Base-by-base conservation (phyloP, 2,329 filamentous ascomycete genomes). In the Phyllosticta citriasiana region DNA sequence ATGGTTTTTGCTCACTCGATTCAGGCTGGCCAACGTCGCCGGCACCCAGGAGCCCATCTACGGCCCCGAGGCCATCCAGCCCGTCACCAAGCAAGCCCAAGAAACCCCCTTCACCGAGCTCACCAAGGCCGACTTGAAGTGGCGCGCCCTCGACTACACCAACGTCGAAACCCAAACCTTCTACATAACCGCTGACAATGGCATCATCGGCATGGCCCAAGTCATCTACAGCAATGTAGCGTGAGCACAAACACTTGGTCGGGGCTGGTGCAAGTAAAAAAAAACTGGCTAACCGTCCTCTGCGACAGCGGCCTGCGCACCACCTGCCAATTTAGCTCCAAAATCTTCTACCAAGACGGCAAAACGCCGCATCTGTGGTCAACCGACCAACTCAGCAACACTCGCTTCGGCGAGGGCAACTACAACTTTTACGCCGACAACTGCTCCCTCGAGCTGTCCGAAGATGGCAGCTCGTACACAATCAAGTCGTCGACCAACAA, bases 1-100 rank as follows among this genome's bases (percentile, higher is more conserved):
- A 6, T 47, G 14, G 19, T n/a, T 22, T n/a, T 64, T 63, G 57
- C 65, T 57, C 61, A 59, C 63, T 26, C 40, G 16, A 25, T 59
- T 58, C 65, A 84, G 82, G 68, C 76, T 85, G 71, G 81, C 82
- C 72, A 83, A 92, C 76, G 91, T 96, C 73, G 91, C 92, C 72
- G 92, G 95, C 77, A 97, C 93, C 60, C 89, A 96, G 76, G 92
- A 97, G 82, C 93, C 93, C 72, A 89, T 95, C 77, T 97, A 99
- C 75, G 94, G 94, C 66, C 87, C 93, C 57, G 83, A 86, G 7
- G 93, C 92, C 69, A 90, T 97, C 75, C 88, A 85, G 72, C 87
- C 92, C 24, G 91, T 99, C 66, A 86, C 89, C 66, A 83, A 88
- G 70, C 91, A 97, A 78, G 82, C 89, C 65, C 84, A 88, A 74